A percentile compares a stretch with the other conserved stretches of the same genome.
Conservation (phyloP, 2,329 filamentous ascomycete genomes). For the Clarireedia sp. region DNA sequence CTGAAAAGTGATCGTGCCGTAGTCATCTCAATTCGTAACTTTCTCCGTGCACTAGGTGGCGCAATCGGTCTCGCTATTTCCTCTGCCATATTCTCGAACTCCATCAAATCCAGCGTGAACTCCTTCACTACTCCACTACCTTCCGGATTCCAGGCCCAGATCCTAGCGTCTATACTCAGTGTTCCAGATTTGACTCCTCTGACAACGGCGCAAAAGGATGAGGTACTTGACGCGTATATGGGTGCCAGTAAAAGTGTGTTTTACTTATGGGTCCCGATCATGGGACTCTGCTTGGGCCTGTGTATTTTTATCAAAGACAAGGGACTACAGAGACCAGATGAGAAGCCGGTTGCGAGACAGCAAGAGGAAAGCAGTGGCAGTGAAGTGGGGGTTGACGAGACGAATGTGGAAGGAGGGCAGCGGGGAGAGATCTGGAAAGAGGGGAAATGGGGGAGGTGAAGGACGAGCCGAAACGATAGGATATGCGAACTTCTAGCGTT, state of each 20-base stretch:
- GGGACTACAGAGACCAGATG: slow-evolving; percentile 34
- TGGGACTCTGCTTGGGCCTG: slow-evolving; percentile 41
- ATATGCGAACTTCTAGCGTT: too few species aligned
- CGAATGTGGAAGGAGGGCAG: too few species aligned
- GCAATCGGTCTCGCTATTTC: slow-evolving; percentile 50
- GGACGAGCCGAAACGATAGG: too few species aligned
- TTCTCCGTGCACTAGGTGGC: slow-evolving; percentile 52
- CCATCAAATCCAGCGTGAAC: slow-evolving; percentile 22
- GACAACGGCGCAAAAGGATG: slow-evolving; percentile 20
- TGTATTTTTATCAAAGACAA: slow-evolving; percentile 45
- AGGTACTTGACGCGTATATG: slow-evolving; percentile 44
- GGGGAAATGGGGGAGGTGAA: too few species aligned
- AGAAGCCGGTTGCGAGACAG: slow-evolving; percentile 7
- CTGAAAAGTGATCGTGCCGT: slow-evolving; percentile 50
- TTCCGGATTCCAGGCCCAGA: slow-evolving; percentile 10
- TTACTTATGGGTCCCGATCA: slow-evolving; percentile 46
- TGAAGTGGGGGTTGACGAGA: neutral
- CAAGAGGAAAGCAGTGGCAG: neutral
- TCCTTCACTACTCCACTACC: slow-evolving; percentile 15
- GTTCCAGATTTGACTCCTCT: slow-evolving; percentile 21
- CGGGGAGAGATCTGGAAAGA: too few species aligned
- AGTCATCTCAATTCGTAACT: slow-evolving; percentile 55
- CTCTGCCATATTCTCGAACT: slow-evolving; percentile 40
- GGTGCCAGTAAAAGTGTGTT: slow-evolving; percentile 48
- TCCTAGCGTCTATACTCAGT: slow-evolving; percentile 22